phyloP scores from a whole-genome alignment of 2,329 filamentous ascomycete genomes.

The Penicillium sp. region DNA sequence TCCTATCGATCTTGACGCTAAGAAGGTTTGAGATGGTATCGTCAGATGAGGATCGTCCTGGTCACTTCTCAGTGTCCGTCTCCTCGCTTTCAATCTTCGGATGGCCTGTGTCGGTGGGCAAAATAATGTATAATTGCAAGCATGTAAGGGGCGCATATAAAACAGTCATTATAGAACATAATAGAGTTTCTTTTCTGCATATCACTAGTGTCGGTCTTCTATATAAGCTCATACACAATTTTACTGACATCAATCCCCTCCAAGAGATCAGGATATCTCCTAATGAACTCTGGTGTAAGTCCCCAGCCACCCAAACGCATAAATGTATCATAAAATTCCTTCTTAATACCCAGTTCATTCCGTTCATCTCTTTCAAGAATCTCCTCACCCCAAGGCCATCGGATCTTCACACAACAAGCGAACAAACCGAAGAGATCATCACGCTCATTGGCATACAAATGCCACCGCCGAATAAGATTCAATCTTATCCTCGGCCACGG shows the following conservation, averaged over 20 bases:
- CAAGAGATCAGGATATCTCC: constrained; percentile 22
- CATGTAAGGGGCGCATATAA: neutral
- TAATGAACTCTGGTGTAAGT: constrained; percentile 26
- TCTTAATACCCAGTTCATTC: constrained; percentile 20
- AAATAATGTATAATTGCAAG: neutral
- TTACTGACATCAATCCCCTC: constrained; percentile 19
- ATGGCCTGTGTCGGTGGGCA: neutral
- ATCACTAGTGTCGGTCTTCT: neutral
- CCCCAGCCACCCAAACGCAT: constrained; percentile 25
- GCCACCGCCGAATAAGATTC: constrained; percentile 27
- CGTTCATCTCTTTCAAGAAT: constrained; percentile 22
- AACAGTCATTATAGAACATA: neutral
- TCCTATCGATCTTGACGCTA: constrained; percentile 13
- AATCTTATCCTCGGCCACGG: constrained; percentile 24
- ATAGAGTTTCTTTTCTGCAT: neutral
- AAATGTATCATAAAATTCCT: constrained; percentile 20
- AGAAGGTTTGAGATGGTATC: neutral
- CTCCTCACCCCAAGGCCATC: constrained; percentile 27
- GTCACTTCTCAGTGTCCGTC: too few relatives aligned
- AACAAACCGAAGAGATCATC: constrained; percentile 18
- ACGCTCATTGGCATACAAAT: constrained; percentile 14
- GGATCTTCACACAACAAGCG: constrained; percentile 24
- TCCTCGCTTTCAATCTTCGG: neutral
- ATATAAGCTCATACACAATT: constrained; percentile 11
- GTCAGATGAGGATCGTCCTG: too few relatives aligned